These are phyloP conservation scores for Syzygium jambos DNA, from an alignment of 345 rosid genomes.

Conservation along the genomic window DNA sequence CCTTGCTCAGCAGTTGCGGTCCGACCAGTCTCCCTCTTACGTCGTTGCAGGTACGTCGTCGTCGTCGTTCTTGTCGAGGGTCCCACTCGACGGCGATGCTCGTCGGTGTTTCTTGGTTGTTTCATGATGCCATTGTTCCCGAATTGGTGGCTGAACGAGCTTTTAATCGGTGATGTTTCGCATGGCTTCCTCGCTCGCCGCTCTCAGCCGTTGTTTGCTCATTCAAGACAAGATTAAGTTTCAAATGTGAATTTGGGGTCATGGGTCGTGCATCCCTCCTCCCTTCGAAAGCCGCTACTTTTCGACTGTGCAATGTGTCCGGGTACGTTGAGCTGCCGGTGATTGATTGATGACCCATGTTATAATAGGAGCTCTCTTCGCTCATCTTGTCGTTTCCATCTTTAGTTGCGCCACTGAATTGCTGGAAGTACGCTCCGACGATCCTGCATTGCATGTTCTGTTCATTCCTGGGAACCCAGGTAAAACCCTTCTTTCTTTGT, in stretches of 20 bases:
- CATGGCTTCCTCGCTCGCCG: neutral
- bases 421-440: conserved; percentile 55
- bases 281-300: conserved; percentile 19
- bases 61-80: neutral
- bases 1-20: neutral
- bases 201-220: neutral
- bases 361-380: neutral
- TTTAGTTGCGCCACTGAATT: conserved; percentile 57
- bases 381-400: neutral
- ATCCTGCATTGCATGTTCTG: conserved; percentile 51
- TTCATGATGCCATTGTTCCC: neutral
- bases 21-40: neutral
- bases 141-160: neutral
- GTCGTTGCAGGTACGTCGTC: neutral
- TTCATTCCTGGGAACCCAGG: conserved; percentile 92
- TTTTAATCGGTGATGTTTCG: neutral
- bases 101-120: neutral
- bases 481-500: neutral
- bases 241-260: conserved; percentile 4
- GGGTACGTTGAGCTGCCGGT: conserved; percentile 22
- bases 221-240: conserved; percentile 9
- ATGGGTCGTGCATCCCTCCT: conserved; percentile 34
- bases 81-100: neutral
- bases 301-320: conserved; percentile 55
- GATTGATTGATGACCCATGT: neutral